These are phyloP conservation scores for Amylocarpus encephaloides DNA, from an alignment of 2,329 filamentous ascomycete genomes.

Conservation along the genomic window DNA sequence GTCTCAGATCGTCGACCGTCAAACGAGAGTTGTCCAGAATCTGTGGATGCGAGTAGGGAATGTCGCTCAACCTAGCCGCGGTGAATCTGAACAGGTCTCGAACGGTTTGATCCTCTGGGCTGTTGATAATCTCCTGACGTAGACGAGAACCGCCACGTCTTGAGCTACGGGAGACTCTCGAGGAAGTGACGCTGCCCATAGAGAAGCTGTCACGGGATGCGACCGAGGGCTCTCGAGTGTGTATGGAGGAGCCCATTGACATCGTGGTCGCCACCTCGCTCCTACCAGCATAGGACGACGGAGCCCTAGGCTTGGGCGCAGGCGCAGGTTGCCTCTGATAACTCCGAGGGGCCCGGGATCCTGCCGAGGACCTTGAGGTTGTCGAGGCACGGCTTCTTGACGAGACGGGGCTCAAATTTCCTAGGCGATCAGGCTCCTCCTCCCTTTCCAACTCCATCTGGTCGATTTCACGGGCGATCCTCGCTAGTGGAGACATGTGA, in stretches of 20 bases:
- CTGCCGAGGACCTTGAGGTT: conserved; percentile 47
- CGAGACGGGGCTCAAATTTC: conserved; percentile 30
- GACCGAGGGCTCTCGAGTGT: conserved; percentile 28
- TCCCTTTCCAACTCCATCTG: conserved; percentile 26
- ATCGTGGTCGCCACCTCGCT: conserved; percentile 61
- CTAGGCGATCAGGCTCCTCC: conserved; percentile 26
- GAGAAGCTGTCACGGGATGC: conserved; percentile 49
- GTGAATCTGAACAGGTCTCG: conserved; percentile 84
- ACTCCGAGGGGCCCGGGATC: conserved; percentile 41
- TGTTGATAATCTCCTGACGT: conserved; percentile 72
- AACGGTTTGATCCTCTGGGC: conserved; percentile 65
- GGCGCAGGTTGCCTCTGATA: conserved; percentile 32
- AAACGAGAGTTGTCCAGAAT: conserved; percentile 50
- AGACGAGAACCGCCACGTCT: conserved; percentile 56
- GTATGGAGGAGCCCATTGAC: conserved; percentile 56
- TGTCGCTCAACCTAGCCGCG: conserved; percentile 70
- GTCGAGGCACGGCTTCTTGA: conserved; percentile 33
- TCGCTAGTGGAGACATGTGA: conserved; percentile 67
- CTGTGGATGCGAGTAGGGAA: conserved; percentile 70
- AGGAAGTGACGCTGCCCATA: conserved; percentile 43
- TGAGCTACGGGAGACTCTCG: conserved; percentile 37
- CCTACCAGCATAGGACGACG: conserved; percentile 46
- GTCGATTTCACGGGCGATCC: conserved; percentile 66
- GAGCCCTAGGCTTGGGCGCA: conserved; percentile 32
- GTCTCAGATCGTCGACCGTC: conserved; percentile 73